Evolutionary conservation across 768 basidiomycete species (phyloP).

Genomic region (Roridomyces roridus): DNA sequence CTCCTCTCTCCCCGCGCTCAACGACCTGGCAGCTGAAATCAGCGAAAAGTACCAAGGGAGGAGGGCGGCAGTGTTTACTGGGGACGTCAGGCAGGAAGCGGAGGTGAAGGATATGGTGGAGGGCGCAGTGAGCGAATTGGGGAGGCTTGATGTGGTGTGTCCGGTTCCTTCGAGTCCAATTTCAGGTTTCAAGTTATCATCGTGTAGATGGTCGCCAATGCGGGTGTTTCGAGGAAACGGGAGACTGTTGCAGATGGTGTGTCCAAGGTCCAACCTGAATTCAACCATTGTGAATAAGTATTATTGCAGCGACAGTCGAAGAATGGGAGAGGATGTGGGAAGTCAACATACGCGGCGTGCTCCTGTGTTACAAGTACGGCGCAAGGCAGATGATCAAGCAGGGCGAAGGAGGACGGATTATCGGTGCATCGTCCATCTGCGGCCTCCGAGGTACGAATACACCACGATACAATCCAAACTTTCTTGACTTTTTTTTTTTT

Average conservation of each 20-base stretch:
- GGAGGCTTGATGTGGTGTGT: constrained; percentile 35
- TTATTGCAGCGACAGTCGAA: constrained; percentile 34
- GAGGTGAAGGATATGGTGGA: constrained; percentile 37
- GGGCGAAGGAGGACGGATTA: constrained; percentile 47
- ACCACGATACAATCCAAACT: not conserved
- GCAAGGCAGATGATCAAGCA: constrained; percentile 51
- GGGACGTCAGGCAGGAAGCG: constrained; percentile 34
- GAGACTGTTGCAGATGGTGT: constrained; percentile 25
- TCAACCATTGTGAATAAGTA: not conserved
- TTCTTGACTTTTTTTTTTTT: not conserved
- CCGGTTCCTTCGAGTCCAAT: no score
- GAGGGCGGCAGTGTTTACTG: constrained; percentile 25
- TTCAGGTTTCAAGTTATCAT: not conserved
- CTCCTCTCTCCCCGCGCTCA: constrained; percentile 23
- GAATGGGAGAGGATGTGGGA: constrained; percentile 39
- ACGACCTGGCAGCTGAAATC: constrained; percentile 34
- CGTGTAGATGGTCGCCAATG: constrained; percentile 43
- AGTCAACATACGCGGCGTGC: constrained; percentile 46
- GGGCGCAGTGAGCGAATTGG: constrained; percentile 23
- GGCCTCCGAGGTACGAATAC: constrained; percentile 35
- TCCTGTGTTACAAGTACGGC: constrained; percentile 50
- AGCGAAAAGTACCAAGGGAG: constrained; percentile 23
- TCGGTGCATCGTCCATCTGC: constrained; percentile 42
- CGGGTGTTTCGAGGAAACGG: constrained; percentile 25
- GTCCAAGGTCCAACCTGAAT: not conserved